Evolutionary conservation across 768 basidiomycete genomes (phyloP), one percentile per base, ranked within the genome.

Genomic region (Pisolithus tinctorius): DNA sequence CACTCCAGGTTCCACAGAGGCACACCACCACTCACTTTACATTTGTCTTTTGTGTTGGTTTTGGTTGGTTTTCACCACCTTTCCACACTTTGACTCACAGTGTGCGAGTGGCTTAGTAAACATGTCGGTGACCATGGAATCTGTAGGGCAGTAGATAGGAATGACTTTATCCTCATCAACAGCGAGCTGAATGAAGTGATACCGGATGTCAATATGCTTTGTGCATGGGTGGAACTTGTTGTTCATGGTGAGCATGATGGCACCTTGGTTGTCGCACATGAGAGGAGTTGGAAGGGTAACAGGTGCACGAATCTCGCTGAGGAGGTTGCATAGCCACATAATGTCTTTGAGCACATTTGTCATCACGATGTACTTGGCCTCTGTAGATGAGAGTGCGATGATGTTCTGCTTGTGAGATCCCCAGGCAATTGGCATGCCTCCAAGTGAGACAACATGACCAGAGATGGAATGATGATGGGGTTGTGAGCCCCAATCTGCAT

Each of bases 401-500:
- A 38, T 38, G 4, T 16, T 8, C 16, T 48, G 47, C 26, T 48
- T 48, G 2, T 40, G 2, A 3, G 39, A 40, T 17, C 39, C 39
- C 39, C 39, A 40, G 4, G 39, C n/a, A 7, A 40, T 40, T 4
- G 39, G 45, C 29, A 47, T 47, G 29, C 51, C 45, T 11, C 25
- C 45, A 25, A 52, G 16, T 1, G 39, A 47, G 3, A 52, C 9
- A 14, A 47, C 10, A 23, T 52, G 29, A 10, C 51, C 29, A 2
- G 43, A 52, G 14, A 52, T 52, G 1, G 45, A 42, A 7, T 47
- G 50, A 16, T 23, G 27, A 17, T 46, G 45, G 2, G 7, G 17
- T 26, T 47, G 44, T 8, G n/a, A 46, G 16, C 51, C 38, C 51
- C 51, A 47, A 25, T 51, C 39, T 2, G 45, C 51, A 23, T 51